Evolutionary conservation across 495 filamentous ascomycete genomes (phyloP).

Genomic region (Filosporella fistucella): DNA sequence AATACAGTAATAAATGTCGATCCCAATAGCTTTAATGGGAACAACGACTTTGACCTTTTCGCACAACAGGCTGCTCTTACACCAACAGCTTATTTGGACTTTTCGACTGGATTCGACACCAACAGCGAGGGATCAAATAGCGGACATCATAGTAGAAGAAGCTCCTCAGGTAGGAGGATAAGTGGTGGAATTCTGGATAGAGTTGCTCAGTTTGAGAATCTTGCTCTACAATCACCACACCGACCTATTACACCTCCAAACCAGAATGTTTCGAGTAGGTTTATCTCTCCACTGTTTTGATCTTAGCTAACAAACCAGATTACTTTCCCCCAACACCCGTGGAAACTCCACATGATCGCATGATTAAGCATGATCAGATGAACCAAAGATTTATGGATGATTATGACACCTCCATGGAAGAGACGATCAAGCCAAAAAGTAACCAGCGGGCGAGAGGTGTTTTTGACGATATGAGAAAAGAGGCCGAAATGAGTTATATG

Average conservation of each 20-base stretch:
- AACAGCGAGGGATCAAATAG: conserved; percentile 3
- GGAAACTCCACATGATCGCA: conserved; percentile 37
- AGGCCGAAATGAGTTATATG: conserved; percentile 27
- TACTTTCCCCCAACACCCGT: conserved; percentile 44
- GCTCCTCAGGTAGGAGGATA: conserved; percentile 34
- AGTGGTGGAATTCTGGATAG: conserved; percentile 51
- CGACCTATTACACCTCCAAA: conserved; percentile 55
- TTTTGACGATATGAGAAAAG: conserved; percentile 26
- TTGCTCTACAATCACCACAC: conserved; percentile 33
- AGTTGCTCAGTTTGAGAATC: conserved; percentile 44
- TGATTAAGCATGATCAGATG: conserved; percentile 30
- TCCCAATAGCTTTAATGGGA: conserved; percentile 29
- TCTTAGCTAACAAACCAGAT: conserved; percentile 26
- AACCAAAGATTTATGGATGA: conserved; percentile 40
- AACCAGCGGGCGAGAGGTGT: conserved; percentile 30
- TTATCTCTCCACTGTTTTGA: background rate
- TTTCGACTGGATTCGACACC: conserved; percentile 18
- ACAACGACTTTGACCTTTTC: conserved; percentile 23
- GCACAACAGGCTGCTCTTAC: conserved; percentile 15
- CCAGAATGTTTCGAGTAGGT: conserved; percentile 51
- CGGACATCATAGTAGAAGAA: conserved; percentile 26
- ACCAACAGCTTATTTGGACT: conserved; percentile 23
- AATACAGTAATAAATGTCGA: conserved; percentile 37
- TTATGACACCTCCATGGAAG: conserved; percentile 55
- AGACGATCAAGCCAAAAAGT: conserved; percentile 45